These are phyloP conservation scores for Bryum argenteum DNA, from an alignment of 225 moss, liverwort and hornwort species.

Conservation along the genomic window DNA sequence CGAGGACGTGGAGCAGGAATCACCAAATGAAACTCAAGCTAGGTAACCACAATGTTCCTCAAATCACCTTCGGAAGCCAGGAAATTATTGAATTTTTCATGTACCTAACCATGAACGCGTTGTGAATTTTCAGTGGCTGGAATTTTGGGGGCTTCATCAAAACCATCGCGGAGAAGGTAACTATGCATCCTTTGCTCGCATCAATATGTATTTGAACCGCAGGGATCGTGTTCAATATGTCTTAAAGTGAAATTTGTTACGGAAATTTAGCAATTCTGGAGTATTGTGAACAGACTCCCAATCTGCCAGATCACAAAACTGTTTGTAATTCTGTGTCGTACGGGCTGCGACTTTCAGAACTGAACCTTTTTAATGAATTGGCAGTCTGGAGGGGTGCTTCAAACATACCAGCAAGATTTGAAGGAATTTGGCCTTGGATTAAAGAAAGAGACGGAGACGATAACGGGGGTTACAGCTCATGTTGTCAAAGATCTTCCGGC, in stretches of 20 bases:
- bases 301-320: background rate
- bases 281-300: constrained; percentile 1
- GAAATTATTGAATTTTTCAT: constrained; percentile 1
- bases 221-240: constrained; percentile 9
- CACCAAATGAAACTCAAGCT: constrained; percentile 39
- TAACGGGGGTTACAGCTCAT: constrained; percentile 81
- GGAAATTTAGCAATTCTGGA: background rate
- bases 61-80: background rate
- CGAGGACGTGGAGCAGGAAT: constrained; percentile 53
- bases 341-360: constrained; percentile 9
- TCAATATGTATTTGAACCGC: background rate
- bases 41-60: constrained; percentile 35
- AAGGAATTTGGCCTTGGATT: constrained; percentile 89
- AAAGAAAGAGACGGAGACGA: constrained; percentile 80
- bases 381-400: constrained; percentile 86
- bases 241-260: constrained; percentile 9
- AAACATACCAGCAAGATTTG: constrained; percentile 94
- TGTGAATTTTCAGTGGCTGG: constrained; percentile 55
- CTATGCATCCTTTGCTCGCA: constrained; percentile 20
- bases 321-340: background rate
- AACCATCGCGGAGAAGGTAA: constrained; percentile 65
- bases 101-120: constrained; percentile 19
- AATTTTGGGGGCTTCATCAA: constrained; percentile 68
- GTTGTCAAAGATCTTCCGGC: constrained; percentile 86
- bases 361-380: constrained; percentile 16